These are phyloP conservation scores for Alloteropsis semialata DNA, from an alignment of 176 grass and related monocot species.

Conservation along the genomic window DNA sequence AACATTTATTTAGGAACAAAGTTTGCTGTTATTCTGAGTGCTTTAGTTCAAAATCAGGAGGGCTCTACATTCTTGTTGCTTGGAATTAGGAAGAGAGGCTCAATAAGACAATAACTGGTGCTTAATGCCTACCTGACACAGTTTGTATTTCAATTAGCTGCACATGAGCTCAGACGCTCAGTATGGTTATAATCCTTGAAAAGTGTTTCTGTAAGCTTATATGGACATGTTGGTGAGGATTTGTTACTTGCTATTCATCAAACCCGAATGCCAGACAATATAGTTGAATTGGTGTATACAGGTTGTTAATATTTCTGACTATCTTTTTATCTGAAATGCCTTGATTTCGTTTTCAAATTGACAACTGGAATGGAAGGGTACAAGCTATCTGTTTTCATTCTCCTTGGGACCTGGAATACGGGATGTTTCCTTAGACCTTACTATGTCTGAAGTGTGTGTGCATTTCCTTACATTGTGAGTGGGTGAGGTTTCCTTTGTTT, in stretches of 20 bases:
- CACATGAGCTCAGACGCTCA: too few species aligned
- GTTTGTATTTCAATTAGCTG: neutral
- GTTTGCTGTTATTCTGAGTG: neutral
- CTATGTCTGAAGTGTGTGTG: neutral
- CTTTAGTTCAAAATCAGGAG: neutral
- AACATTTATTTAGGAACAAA: neutral
- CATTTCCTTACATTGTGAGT: neutral
- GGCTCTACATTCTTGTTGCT: neutral
- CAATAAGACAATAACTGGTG: neutral
- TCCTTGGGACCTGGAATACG: neutral
- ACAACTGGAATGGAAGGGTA: neutral
- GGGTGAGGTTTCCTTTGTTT: neutral
- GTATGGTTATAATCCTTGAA: neutral
- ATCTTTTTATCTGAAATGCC: neutral
- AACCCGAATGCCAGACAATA: neutral
- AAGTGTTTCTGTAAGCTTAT: neutral
- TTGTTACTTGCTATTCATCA: neutral
- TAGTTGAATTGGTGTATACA: neutral
- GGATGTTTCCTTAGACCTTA: neutral
- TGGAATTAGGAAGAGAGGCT: neutral
- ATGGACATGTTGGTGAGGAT: neutral
- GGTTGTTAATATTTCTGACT: neutral
- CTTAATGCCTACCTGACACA: neutral
- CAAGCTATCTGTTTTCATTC: neutral
- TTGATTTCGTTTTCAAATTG: neutral